Base-by-base conservation (phyloP, 1,284 basidiomycete genomes). In the Singerocomus inundabilis region DNA sequence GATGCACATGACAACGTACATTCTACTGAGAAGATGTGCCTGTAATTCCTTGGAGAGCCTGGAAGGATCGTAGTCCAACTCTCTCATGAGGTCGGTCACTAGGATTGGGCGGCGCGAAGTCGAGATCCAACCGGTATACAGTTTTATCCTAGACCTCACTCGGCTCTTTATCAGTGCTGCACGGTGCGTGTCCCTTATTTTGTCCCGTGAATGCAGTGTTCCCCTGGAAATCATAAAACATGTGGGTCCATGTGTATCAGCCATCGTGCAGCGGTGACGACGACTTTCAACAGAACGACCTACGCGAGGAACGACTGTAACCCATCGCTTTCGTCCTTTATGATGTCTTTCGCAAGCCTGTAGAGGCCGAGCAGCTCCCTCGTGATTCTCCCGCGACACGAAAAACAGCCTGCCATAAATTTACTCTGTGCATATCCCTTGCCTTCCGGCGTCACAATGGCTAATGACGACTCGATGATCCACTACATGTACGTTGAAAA, bases 201-300 rank as follows among this genome's bases (percentile, higher is more conserved):
- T 15, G 24, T 37, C 33, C n/a, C 48, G 26, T 16, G 49, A 38
- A 25, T 51, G 49, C 10, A 52, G 39, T 6, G 49, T 51, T 8
- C 49, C 49, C n/a, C 50, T 51, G 25, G 5, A n/a, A 7, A 21
- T 46, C 29, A 11, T 7, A 24, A 32, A 15, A 33, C 13, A 10
- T n/a, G 29, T 4, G n/a, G 21, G 21, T 36, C 33, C 48, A 33
- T 4, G 24, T 3, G 16, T 6, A 21, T 45, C 33, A 36, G 18
- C 29, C 8, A 30, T 6, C 21, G 21, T 21, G 21, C 21, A 21
- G 21, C 21, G 21, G 9, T 13, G 3, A 16, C 40, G 18, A 13
- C 7, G 9, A 32, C 9, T 25, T 16, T 2, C 45, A 8, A 18
- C 12, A 13, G 18, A 51, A 51, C 15, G 16, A 52, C 50, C 4